Percentiles rank a stretch among this genome's conserved stretches.
Evolutionary conservation across 176 grass and related monocot species (phyloP).

Genomic region (Elaeis guineensis): DNA sequence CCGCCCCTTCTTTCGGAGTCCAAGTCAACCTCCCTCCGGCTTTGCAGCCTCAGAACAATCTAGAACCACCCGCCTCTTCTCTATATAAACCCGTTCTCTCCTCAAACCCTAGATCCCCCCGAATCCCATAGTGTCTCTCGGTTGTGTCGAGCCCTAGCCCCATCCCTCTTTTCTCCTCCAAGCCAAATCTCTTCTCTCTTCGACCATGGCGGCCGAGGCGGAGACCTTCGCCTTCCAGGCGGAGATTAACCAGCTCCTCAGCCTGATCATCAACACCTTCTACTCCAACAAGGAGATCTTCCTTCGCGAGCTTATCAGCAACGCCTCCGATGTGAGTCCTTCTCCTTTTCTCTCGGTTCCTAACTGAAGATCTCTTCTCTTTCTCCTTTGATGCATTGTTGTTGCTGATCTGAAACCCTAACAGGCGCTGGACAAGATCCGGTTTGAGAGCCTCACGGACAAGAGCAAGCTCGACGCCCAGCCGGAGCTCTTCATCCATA

Average conservation of each 20-base stretch:
- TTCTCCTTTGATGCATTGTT: neutral
- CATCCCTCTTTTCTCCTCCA: too few relatives aligned
- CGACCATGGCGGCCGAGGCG: slow-evolving; percentile 57
- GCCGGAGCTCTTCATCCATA: slow-evolving; percentile 93
- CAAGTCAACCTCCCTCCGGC: too few relatives aligned
- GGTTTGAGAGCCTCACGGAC: slow-evolving; percentile 88
- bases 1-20: too few relatives aligned
- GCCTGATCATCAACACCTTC: slow-evolving; percentile 96
- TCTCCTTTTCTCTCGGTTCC: too few relatives aligned
- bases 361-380: too few relatives aligned
- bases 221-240: slow-evolving; percentile 99
- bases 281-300: slow-evolving; percentile 99
- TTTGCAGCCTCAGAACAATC: too few relatives aligned
- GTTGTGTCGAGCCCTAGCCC: too few relatives aligned
- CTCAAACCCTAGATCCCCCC: too few relatives aligned
- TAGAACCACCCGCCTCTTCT: too few relatives aligned
- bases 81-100: too few relatives aligned
- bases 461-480: slow-evolving; percentile 98
- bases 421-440: slow-evolving; percentile 97
- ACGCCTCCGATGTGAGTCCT: slow-evolving; percentile 1
- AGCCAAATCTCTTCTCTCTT: too few relatives aligned
- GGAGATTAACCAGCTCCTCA: slow-evolving; percentile 93
- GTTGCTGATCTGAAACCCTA: neutral
- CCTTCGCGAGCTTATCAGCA: slow-evolving; percentile 87
- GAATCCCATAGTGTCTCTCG: too few relatives aligned